These are phyloP conservation scores for Lentinula sp. DNA, from an alignment of 768 basidiomycete genomes.

Conservation along the genomic window DNA sequence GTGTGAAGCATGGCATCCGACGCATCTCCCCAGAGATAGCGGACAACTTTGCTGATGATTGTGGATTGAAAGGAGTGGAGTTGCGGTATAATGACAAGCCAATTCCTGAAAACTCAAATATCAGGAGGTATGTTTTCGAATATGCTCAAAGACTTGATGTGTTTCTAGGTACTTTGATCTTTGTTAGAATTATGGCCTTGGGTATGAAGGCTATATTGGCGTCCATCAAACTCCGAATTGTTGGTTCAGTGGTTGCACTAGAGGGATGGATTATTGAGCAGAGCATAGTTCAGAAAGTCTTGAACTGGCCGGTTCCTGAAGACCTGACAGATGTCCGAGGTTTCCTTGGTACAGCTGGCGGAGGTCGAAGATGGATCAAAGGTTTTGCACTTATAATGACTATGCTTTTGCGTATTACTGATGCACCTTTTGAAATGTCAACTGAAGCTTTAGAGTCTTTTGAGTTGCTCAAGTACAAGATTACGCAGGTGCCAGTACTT, in stretches of 20 bases:
- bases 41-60: conserved; percentile 17
- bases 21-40: not conserved
- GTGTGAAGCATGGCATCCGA: not conserved
- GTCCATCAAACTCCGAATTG: not conserved
- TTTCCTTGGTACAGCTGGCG: not conserved
- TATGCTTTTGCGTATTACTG: not conserved
- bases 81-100: conserved; percentile 16
- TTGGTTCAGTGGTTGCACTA: not conserved
- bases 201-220: not conserved
- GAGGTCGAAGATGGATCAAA: not conserved
- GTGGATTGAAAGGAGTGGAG: conserved; percentile 16
- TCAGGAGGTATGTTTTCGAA: conserved; percentile 24
- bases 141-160: conserved; percentile 10
- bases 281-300: not conserved
- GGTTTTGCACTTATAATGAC: not conserved
- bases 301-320: not conserved
- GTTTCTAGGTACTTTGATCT: not conserved
- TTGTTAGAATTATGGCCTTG: not conserved
- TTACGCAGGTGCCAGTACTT: not conserved
- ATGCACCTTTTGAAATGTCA: not conserved
- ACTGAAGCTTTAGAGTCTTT: not conserved
- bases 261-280: conserved; percentile 1
- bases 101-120: conserved; percentile 17
- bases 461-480: not conserved
- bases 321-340: not conserved